These are phyloP conservation scores for Cicer arietinum DNA, from an alignment of 306 rosid species.

Conservation along the genomic window DNA sequence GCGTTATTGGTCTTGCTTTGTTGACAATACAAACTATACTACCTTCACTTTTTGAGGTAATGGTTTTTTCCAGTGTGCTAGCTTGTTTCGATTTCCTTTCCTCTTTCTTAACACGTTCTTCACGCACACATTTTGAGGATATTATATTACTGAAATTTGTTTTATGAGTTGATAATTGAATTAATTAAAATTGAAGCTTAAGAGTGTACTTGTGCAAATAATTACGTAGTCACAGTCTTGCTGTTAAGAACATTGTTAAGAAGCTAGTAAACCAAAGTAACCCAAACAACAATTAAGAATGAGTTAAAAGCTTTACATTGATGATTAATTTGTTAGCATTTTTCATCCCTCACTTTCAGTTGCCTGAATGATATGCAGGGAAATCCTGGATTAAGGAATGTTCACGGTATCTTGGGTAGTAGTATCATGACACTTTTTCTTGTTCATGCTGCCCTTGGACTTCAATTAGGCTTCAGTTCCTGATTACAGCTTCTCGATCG, in stretches of 20 bases:
- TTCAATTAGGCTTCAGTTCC: constrained; percentile 82
- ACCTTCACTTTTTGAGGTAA: constrained; percentile 86
- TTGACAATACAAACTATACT: constrained; percentile 78
- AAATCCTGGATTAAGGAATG: constrained; percentile 74
- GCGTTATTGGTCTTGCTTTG: constrained; percentile 75
- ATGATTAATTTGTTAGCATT: constrained; percentile 1
- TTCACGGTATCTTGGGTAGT: constrained; percentile 87
- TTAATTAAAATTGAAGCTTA: background rate
- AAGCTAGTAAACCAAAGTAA: background rate
- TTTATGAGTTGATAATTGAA: background rate
- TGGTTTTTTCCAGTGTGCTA: background rate
- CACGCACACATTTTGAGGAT: background rate
- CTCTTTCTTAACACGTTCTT: background rate
- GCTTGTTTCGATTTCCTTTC: background rate
- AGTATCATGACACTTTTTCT: constrained; percentile 90
- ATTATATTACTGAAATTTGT: background rate
- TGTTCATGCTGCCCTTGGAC: constrained; percentile 84
- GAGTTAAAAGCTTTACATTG: background rate
- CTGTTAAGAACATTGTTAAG: constrained; percentile 15
- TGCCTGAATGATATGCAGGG: constrained; percentile 58
- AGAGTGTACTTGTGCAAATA: background rate
- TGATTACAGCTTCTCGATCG: constrained; percentile 30
- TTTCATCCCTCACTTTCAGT: constrained; percentile 7
- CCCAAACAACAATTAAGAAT: background rate
- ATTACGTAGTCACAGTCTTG: background rate